Evolutionary conservation across 2,329 filamentous ascomycete species (phyloP).

Genomic region (Torrubiella hemipterigena): DNA sequence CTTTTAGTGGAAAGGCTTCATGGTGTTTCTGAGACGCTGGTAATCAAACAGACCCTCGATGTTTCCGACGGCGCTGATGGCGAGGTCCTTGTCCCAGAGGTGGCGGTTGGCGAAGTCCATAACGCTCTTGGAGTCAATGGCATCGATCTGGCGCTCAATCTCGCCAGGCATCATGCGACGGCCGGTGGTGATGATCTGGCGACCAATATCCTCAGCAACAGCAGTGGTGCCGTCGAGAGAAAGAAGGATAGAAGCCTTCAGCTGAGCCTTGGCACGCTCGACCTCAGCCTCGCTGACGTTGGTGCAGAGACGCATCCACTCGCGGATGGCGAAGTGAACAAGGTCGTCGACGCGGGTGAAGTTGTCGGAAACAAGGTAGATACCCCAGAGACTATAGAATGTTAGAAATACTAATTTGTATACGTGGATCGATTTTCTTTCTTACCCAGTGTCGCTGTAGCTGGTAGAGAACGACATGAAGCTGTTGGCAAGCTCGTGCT

Average conservation of each 20-base stretch:
- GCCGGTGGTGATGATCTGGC: constrained; percentile 96
- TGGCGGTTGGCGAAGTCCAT: constrained; percentile 93
- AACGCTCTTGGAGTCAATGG: constrained; percentile 88
- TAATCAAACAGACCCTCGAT: constrained; percentile 82
- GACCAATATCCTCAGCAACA: constrained; percentile 94
- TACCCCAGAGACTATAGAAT: constrained; percentile 79
- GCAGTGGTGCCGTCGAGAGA: constrained; percentile 96
- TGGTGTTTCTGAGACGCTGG: constrained; percentile 67
- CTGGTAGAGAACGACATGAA: constrained; percentile 99
- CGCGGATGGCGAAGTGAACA: constrained; percentile 93
- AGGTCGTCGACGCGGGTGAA: constrained; percentile 82
- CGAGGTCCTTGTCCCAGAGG: constrained; percentile 95
- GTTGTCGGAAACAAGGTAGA: constrained; percentile 94
- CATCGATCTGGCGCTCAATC: constrained; percentile 84
- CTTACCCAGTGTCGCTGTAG: constrained; percentile 98
- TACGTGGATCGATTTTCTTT: constrained; percentile 7
- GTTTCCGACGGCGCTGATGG: constrained; percentile 82
- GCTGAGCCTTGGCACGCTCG: constrained; percentile 96
- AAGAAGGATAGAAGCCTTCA: constrained; percentile 95
- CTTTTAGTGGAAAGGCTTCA: constrained; percentile 50
- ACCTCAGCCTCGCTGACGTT: constrained; percentile 83
- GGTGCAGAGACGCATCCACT: constrained; percentile 92
- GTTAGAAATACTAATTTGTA: constrained; percentile 10
- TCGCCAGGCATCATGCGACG: constrained; percentile 83
- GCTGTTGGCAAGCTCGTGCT: constrained; percentile 94